phyloP scores from a whole-genome alignment of 2,329 filamentous ascomycete species.

The Colletotrichum incanum region DNA sequence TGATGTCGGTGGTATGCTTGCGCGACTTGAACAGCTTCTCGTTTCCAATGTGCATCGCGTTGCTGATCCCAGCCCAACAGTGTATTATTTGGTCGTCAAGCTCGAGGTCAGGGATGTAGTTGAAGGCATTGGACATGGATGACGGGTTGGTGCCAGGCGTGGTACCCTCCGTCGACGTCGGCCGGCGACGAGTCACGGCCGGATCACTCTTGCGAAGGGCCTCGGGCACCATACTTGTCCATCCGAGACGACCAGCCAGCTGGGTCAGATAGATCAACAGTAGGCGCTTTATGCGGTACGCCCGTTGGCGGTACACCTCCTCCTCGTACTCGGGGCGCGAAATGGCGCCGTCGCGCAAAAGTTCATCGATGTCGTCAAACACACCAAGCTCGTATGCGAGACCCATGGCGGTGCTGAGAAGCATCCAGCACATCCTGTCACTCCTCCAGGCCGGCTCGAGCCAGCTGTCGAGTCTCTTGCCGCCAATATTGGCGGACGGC shows the following conservation, averaged over 20 bases:
- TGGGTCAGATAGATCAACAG: conserved; percentile 94
- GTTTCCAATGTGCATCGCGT: conserved; percentile 92
- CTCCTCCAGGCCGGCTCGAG: conserved; percentile 95
- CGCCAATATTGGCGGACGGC: conserved; percentile 76
- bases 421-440: conserved; percentile 98
- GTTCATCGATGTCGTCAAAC: conserved; percentile 89
- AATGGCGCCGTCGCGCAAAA: conserved; percentile 72
- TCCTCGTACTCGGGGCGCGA: conserved; percentile 80
- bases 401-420: conserved; percentile 91
- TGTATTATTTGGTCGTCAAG: conserved; percentile 81
- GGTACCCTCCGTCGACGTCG: conserved; percentile 68
- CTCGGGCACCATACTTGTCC: conserved; percentile 93
- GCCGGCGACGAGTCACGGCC: conserved; percentile 66
- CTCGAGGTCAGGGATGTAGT: conserved; percentile 77
- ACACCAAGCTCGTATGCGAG: conserved; percentile 95
- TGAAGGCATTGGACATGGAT: conserved; percentile 71
- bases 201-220: conserved; percentile 72
- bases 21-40: conserved; percentile 89
- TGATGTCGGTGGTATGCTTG: conserved; percentile 89
- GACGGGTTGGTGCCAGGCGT: conserved; percentile 74
- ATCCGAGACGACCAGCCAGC: conserved; percentile 91
- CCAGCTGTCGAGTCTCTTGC: conserved; percentile 93
- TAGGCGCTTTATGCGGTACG: conserved; percentile 86
- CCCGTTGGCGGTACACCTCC: conserved; percentile 82
- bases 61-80: conserved; percentile 96